Conservation (phyloP, 345 rosid species). For the Eucalyptus tenuipes region DNA sequence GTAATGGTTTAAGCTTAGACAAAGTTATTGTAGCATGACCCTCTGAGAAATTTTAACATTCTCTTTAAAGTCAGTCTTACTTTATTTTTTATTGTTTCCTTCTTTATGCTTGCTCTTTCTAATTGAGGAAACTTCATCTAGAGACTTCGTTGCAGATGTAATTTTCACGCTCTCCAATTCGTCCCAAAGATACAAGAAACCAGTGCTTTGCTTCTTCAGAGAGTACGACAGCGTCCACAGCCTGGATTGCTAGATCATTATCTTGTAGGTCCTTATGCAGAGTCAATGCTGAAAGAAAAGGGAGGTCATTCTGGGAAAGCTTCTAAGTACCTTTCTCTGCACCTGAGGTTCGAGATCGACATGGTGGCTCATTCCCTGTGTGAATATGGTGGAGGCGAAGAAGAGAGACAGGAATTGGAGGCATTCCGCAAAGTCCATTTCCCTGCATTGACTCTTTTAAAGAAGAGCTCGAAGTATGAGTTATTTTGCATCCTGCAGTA, state of each 20-base stretch:
- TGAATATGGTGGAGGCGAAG: conserved; percentile 85
- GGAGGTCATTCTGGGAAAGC: conserved; percentile 24
- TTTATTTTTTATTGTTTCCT: background rate
- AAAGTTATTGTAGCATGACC: background rate
- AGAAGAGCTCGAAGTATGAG: conserved; percentile 50
- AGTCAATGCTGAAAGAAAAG: conserved; percentile 26
- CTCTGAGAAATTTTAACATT: background rate
- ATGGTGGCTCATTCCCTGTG: conserved; percentile 99
- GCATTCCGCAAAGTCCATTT: conserved; percentile 82
- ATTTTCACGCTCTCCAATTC: conserved; percentile 76
- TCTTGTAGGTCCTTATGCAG: conserved; percentile 64
- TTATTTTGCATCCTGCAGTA: background rate
- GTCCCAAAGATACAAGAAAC: conserved; percentile 81
- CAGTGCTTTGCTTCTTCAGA: conserved; percentile 61
- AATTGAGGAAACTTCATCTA: conserved; percentile 33
- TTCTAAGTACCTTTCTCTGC: conserved; percentile 72
- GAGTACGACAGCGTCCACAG: conserved; percentile 42
- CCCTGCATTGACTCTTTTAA: conserved; percentile 52
- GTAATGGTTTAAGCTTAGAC: conserved; percentile 19
- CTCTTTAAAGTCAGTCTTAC: background rate
- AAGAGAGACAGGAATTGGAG: conserved; percentile 61
- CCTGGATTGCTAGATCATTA: conserved; percentile 54
- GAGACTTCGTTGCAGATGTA: conserved; percentile 98
- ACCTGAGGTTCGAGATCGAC: conserved; percentile 88
- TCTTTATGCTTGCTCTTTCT: conserved; percentile 15